A percentile compares a stretch with the other conserved stretches of the same genome.
phyloP scores from a whole-genome alignment of 2,329 filamentous ascomycete genomes.

The Didymella segeticola region DNA sequence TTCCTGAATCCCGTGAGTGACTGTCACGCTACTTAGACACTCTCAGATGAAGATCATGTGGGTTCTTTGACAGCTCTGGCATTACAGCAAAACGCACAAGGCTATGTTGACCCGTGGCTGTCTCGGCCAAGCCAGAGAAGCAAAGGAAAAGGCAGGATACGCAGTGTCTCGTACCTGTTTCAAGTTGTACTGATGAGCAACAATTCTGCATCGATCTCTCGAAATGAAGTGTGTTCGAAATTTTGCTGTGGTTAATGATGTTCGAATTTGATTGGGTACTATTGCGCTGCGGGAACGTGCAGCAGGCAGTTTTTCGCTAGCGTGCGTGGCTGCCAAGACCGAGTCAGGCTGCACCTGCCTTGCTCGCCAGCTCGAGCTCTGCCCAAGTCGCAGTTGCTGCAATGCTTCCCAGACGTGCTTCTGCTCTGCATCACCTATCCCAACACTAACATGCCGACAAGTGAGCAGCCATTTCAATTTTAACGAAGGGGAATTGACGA shows the following conservation, averaged over 20 bases:
- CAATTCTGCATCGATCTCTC: no score
- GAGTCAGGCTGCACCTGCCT: background rate
- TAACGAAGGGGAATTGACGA: background rate
- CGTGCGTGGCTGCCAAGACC: slow-evolving; percentile 19
- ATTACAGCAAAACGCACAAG: background rate
- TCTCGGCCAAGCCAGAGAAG: background rate
- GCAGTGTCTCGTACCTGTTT: background rate
- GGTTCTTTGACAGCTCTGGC: background rate
- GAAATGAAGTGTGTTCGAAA: no score
- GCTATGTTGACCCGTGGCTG: background rate
- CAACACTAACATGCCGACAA: background rate
- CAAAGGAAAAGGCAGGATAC: background rate
- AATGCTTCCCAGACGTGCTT: no score
- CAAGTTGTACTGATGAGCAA: background rate
- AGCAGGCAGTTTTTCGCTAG: slow-evolving; percentile 33
- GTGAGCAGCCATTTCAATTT: background rate
- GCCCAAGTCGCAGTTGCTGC: background rate
- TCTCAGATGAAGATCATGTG: background rate
- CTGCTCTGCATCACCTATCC: background rate
- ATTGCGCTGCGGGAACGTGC: slow-evolving; percentile 5
- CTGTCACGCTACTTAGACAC: background rate
- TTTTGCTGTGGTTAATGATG: background rate
- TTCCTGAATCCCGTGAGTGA: background rate
- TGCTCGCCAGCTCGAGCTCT: background rate
- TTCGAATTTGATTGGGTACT: background rate